Evolutionary conservation across 108 stramenopile species (phyloP).

Genomic region (Poteriospumella lacustris): DNA sequence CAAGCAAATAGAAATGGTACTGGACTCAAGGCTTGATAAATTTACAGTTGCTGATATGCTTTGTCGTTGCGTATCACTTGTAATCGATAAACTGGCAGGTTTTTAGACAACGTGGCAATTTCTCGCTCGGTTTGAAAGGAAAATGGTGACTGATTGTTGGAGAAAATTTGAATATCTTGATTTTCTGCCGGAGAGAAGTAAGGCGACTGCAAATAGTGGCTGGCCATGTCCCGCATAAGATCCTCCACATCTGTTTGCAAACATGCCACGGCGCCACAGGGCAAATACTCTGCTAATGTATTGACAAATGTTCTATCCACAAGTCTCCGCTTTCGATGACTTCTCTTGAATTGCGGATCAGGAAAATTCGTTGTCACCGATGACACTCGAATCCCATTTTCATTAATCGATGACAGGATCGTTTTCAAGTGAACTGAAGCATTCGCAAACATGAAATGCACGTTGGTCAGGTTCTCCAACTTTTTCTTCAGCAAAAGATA

Average conservation of each 20-base stretch:
- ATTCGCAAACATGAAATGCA: slow-evolving; percentile 15
- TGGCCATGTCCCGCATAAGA: not conserved
- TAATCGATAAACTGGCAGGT: not conserved
- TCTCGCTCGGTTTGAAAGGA: not conserved
- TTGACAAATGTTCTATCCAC: not conserved
- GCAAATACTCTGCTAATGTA: not conserved
- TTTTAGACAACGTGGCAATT: not conserved
- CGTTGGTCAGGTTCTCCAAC: not conserved
- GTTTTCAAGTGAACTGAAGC: not conserved
- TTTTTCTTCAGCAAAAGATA: not conserved
- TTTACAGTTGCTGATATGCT: too few relatives aligned
- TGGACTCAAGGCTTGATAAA: too few relatives aligned
- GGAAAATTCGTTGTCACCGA: not conserved
- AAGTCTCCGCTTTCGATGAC: slow-evolving; percentile 18
- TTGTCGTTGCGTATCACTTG: too few relatives aligned
- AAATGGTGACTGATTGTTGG: not conserved
- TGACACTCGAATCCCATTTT: not conserved
- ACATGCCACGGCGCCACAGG: not conserved
- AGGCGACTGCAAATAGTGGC: not conserved
- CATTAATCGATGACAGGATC: not conserved
- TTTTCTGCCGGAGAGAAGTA: not conserved
- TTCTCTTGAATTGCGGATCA: slow-evolving; percentile 18
- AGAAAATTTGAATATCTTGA: not conserved
- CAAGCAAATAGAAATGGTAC: too few relatives aligned
- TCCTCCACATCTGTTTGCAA: slow-evolving; percentile 21